Evolutionary conservation across 2,329 filamentous ascomycete genomes (phyloP), one percentile per base, ranked within the genome.

Genomic region (Metarhizium guizhouense): DNA sequence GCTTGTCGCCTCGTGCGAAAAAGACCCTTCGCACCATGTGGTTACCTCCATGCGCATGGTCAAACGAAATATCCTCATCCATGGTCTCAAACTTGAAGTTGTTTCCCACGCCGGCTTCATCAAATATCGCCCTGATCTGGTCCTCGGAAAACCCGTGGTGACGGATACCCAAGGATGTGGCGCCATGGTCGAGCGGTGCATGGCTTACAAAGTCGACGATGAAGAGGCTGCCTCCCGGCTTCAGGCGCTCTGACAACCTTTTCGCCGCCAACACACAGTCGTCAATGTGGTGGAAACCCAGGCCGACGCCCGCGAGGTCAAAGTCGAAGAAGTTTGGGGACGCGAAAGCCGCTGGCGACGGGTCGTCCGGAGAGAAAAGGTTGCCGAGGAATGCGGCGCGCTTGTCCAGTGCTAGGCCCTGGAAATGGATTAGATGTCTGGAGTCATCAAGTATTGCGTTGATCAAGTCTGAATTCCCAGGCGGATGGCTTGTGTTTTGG

Each of bases 131-230:
- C 62, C 73, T 76, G 53, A 90, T 80, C 32, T 80, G 73, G 11
- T 78, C 76, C 65, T 81, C 71, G 1, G 75, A 78, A 68, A 92
- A 91, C 0, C 87, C 86, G 58, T 83, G 76, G 54, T 86, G 84
- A 36, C 78, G 79, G 20, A 91, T 78, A 0, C 83, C 86, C 40
- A 77, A 69, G 4, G 65, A 56, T 4, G 65, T 63, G 11, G 59
- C 58, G 45, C 64, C 52, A 34, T 56, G 49, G 34, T 54, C 47
- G 55, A 65, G 60, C 34, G 68, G 66, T 50, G 61, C 74, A 60
- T 86, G 81, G 8, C 82, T 74, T 18, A 87, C 64, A 57, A 90
- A 85, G 64, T 91, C 87, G 49, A 86, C 72, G 54, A 91, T 80
- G 51, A 89, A 71, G 48, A 89, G 72, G 1, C 84, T 80, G 11